Evolutionary conservation across 2,329 filamentous ascomycete species (phyloP), one percentile per base, ranked within the genome.

Genomic region (Zymoseptoria brevis): DNA sequence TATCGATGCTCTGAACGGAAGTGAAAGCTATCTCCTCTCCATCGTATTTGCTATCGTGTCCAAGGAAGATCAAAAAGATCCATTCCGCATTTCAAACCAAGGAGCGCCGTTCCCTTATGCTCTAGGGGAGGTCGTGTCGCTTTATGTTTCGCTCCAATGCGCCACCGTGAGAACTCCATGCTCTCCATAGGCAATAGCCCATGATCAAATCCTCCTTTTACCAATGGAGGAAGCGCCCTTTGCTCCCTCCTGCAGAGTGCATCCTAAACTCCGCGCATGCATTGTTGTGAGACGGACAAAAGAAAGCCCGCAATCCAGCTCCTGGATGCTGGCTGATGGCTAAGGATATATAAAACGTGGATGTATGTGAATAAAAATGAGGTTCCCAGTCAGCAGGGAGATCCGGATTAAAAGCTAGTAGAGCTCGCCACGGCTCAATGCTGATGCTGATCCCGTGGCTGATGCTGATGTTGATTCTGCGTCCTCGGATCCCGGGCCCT

Each of bases 391-490:
- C 21, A 19, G 45, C 19, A 51, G 57, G 26, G 41, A 54, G 55
- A 56, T 29, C 53, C 30, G 51, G 11, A 26, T 54, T 19, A 57
- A 52, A 45, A 24, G 7, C 49, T 57, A 29, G 56, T 56, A 35
- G 29, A 22, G 54, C 53, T 30, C 24, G 57, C 26, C 53, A 35
- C n/a, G 13, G 13, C 30, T 50, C 41, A 65, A 61, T 60, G 63
- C 57, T 64, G 64, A 50, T 55, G 57, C 54, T 65, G 64, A 52
- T 66, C 56, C 30, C 56, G 57, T 57, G 55, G 54, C 19, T 60
- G 72, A 74, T 71, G 70, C 54, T 70, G 68, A 59, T 72, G 71
- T 65, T 74, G 70, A 60, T 75, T 71, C 55, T 68, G 69, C 57
- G 69, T 73, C 60, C 62, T 57, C 19, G 59, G 57, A 21, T 64